Evolutionary conservation across 371 early-diverging fungal genomes (phyloP), one percentile per base, ranked within the genome.

Genomic region (Mucor plumbeus): DNA sequence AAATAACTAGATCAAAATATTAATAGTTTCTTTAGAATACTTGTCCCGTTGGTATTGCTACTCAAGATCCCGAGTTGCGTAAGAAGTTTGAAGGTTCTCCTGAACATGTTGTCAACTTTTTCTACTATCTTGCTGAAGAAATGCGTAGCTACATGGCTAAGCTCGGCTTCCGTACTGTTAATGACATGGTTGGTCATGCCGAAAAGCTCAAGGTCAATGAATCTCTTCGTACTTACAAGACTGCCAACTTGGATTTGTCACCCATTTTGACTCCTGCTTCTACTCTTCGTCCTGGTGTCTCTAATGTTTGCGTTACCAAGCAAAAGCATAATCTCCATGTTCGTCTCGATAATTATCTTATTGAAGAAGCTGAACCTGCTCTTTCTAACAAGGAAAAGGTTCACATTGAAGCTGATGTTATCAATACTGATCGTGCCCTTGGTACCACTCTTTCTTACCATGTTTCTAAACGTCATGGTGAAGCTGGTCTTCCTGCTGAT

Each of bases 101-200:
- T 21, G 98, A 98, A 76, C 92, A 98, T 67, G 97, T 97, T 35
- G 84, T 98, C 78, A 97, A 98, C 87, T 98, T 96, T 87, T 98
- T 98, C 87, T 90, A 90, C 85, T 98, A 95, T 73, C 86, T 98
- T 67, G 96, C 97, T 33, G 98, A 98, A 78, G 97, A 98, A 71
- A 68, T 91, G 72, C 93, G 98, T 61, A 73, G 80, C 31, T 87
- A 94, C 79, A 97, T 98, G 97, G 97, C 98, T 35, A 83, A 83
- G 68, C 90, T 98, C 26, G 98, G 98, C 57, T 90, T 94, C 89
- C 92, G 94, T 64, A 90, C 92, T 21, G 85, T 98, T 67, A 88
- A 92, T 69, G 97, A 96, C 70, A 95, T 98, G 95, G 97, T 98
- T 34, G 98, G 98, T 54, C 92, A 89, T 40, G 80, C 94, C 0